These are phyloP conservation scores for Coemansia sp. DNA, from an alignment of 192 early-diverging fungal genomes.

Conservation along the genomic window DNA sequence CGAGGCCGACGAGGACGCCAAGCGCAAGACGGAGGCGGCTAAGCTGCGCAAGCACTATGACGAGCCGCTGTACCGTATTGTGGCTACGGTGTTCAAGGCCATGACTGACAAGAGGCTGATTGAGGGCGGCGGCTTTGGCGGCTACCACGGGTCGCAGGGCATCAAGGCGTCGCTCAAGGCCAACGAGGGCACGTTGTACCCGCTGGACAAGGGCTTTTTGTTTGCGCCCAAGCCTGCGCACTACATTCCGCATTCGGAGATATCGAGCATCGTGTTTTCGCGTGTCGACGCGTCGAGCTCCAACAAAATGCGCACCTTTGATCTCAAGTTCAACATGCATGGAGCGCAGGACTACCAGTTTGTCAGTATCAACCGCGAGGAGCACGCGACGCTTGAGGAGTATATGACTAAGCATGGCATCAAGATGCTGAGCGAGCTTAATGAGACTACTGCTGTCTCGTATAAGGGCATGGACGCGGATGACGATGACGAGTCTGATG, in stretches of 20 bases:
- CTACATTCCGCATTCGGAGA: conserved; percentile 84
- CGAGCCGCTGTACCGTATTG: conserved; percentile 81
- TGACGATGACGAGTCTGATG: conserved; percentile 24
- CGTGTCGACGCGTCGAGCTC: conserved; percentile 64
- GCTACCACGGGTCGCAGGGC: conserved; percentile 75
- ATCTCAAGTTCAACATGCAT: conserved; percentile 91
- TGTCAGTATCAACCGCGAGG: conserved; percentile 88
- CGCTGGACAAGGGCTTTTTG: conserved; percentile 90
- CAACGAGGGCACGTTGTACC: conserved; percentile 93
- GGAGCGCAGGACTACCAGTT: conserved; percentile 80
- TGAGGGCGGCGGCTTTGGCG: conserved; percentile 66
- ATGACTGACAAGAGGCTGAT: conserved; percentile 79
- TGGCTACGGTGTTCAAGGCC: conserved; percentile 83
- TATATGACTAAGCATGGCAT: conserved; percentile 85
- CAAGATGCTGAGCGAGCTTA: conserved; percentile 75
- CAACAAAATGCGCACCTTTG: conserved; percentile 76
- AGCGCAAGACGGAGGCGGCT: conserved; percentile 65
- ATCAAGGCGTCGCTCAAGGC: conserved; percentile 97
- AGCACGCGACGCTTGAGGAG: conserved; percentile 78
- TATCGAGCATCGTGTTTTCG: conserved; percentile 85
- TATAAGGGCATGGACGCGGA: conserved; percentile 45
- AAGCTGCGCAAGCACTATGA: conserved; percentile 84
- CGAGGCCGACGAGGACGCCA: conserved; percentile 72
- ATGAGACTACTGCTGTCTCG: conserved; percentile 51
- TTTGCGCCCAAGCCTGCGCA: conserved; percentile 95